A percentile compares a stretch with the other conserved stretches of the same genome.
Evolutionary conservation across 495 filamentous ascomycete species (phyloP).

Genomic region (Daldinia childiae): DNA sequence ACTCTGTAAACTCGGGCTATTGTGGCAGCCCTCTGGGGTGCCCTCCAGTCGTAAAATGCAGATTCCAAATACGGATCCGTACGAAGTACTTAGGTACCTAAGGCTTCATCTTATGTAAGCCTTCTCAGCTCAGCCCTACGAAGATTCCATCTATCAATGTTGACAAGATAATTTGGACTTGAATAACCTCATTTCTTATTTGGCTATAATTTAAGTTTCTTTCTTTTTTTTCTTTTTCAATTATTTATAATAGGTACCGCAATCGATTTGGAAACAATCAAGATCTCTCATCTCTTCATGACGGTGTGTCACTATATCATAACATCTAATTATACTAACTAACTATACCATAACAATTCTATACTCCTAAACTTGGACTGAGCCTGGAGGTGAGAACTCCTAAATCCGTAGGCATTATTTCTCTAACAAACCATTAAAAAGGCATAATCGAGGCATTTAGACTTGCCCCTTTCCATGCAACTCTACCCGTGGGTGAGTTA

Average conservation of each 20-base stretch:
- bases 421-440: neutral
- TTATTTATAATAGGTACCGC: too few species aligned
- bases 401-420: neutral
- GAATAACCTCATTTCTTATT: neutral
- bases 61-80: neutral
- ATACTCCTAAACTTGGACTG: neutral
- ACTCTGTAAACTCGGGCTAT: too few species aligned
- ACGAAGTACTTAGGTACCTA: too few species aligned
- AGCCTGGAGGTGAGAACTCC: neutral
- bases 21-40: too few species aligned
- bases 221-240: too few species aligned
- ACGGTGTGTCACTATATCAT: neutral
- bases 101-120: too few species aligned
- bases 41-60: too few species aligned
- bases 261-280: too few species aligned
- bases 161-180: neutral
- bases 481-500: neutral
- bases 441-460: conserved; percentile 16
- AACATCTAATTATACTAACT: neutral
- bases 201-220: too few species aligned
- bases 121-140: conserved; percentile 17
- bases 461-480: neutral
- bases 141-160: neutral
- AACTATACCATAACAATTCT: neutral
- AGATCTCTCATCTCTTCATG: neutral